Percentiles rank a stretch among this genome's conserved stretches.
These are phyloP conservation scores for Anthracocystis panici-leucophaei DNA, from an alignment of 1,284 basidiomycete species.

Conservation along the genomic window DNA sequence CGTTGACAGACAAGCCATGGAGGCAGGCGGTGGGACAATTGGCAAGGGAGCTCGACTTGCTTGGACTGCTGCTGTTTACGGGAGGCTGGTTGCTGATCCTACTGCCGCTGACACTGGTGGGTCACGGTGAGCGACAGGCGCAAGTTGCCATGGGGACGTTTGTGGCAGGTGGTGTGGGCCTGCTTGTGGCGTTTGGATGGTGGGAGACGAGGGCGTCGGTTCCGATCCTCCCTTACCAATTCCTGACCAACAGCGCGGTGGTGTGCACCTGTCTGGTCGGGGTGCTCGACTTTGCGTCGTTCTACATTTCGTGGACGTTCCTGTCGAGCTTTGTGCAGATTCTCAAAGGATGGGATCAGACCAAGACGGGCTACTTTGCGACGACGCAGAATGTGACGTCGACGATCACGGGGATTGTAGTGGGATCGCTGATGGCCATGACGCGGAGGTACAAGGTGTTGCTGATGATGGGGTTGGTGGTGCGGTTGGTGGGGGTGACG, in stretches of 20 bases:
- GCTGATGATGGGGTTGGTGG: slow-evolving; percentile 76
- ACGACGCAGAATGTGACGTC: slow-evolving; percentile 74
- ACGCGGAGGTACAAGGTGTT: slow-evolving; percentile 76
- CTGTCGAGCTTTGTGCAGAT: slow-evolving; percentile 67
- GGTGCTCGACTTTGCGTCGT: slow-evolving; percentile 70
- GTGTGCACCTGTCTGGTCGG: slow-evolving; percentile 68
- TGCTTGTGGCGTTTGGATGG: slow-evolving; percentile 71
- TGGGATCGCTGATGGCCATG: slow-evolving; percentile 75
- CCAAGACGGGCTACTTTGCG: slow-evolving; percentile 65
- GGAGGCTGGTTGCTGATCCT: slow-evolving; percentile 75
- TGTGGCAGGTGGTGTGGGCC: slow-evolving; percentile 69
- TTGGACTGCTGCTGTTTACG: slow-evolving; percentile 79
- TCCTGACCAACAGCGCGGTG: slow-evolving; percentile 68
- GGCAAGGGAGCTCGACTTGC: slow-evolving; percentile 75
- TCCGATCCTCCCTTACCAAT: slow-evolving; percentile 72
- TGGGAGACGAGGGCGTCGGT: slow-evolving; percentile 71
- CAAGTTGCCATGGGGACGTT: slow-evolving; percentile 31
- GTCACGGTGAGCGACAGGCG: slow-evolving; percentile 49
- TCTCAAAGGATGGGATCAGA: slow-evolving; percentile 66
- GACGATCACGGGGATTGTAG: slow-evolving; percentile 77
- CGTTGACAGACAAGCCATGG: slow-evolving; percentile 42
- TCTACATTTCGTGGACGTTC: slow-evolving; percentile 70
- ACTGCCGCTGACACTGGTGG: slow-evolving; percentile 76
- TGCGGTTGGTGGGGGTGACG: slow-evolving; percentile 77
- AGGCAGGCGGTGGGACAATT: slow-evolving; percentile 38